Evolutionary conservation across 1,284 basidiomycete species (phyloP).

Genomic region (Quambalaria eucalypti): DNA sequence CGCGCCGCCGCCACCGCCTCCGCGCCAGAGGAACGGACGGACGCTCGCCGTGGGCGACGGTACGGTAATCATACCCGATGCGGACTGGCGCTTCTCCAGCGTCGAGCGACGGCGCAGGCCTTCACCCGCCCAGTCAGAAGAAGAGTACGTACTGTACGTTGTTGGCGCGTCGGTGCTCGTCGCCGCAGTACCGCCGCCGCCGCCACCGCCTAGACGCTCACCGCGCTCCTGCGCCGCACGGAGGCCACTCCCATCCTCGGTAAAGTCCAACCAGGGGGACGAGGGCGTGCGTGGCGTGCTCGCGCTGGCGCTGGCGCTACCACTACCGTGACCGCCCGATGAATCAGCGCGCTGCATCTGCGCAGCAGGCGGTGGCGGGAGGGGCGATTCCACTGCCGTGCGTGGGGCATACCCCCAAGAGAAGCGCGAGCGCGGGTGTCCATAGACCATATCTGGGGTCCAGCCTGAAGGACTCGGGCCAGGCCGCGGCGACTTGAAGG

Average conservation of each 20-base stretch:
- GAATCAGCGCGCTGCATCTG: neutral
- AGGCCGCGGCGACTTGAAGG: slow-evolving; percentile 18
- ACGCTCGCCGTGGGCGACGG: slow-evolving; percentile 2
- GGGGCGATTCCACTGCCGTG: neutral
- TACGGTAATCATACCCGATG: neutral
- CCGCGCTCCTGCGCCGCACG: neutral
- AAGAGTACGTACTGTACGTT: neutral
- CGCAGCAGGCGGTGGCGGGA: neutral
- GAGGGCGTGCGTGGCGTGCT: too few species aligned
- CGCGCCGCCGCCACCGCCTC: too few species aligned
- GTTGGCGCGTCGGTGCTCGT: too few species aligned
- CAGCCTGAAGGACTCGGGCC: slow-evolving; percentile 23
- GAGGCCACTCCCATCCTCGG: neutral
- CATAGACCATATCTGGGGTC: slow-evolving; percentile 21
- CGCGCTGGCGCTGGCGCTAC: too few species aligned
- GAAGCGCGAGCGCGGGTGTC: slow-evolving; percentile 9
- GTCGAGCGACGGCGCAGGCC: neutral
- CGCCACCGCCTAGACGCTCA: neutral
- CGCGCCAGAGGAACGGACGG: slow-evolving; percentile 1
- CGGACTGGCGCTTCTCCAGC: neutral
- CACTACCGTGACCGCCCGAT: too few species aligned
- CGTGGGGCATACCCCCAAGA: slow-evolving; percentile 10
- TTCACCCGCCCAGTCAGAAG: neutral
- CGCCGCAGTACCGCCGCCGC: neutral
- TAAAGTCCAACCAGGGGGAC: slow-evolving; percentile 9